Percentiles rank a stretch among this genome's conserved stretches.
Conservation (phyloP, 2,329 filamentous ascomycete genomes). For the Thelonectria blattea region DNA sequence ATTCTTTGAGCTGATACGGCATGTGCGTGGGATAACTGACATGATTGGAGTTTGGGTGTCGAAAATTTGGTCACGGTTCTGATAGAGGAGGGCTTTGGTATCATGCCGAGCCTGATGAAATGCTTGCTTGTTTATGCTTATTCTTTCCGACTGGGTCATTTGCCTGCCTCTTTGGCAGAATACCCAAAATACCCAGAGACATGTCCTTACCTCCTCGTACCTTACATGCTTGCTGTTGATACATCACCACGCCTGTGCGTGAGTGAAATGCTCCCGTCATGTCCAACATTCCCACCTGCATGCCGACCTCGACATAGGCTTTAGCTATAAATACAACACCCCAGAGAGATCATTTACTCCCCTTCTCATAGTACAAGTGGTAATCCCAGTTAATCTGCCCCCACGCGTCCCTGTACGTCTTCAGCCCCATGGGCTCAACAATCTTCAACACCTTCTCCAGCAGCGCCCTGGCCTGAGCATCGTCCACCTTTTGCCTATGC, state of each 20-base stretch:
- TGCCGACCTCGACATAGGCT: background rate
- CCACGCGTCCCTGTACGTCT: constrained; percentile 52
- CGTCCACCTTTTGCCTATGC: constrained; percentile 65
- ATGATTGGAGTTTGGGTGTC: constrained; percentile 37
- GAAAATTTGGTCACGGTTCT: constrained; percentile 28
- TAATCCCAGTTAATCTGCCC: constrained; percentile 53
- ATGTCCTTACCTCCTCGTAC: too few species aligned
- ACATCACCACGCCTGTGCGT: constrained; percentile 7
- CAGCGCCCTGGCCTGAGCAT: constrained; percentile 66
- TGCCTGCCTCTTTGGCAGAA: constrained; percentile 30
- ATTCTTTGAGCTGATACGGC: constrained; percentile 37
- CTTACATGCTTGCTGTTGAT: constrained; percentile 28
- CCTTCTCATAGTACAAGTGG: constrained; percentile 50
- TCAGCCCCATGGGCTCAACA: constrained; percentile 45
- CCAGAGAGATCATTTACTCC: constrained; percentile 9
- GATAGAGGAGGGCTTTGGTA: background rate
- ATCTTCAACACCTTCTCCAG: constrained; percentile 50
- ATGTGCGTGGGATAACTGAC: constrained; percentile 13
- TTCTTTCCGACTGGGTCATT: constrained; percentile 24
- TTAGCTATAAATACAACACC: background rate
- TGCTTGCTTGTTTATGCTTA: constrained; percentile 16
- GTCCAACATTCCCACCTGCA: background rate
- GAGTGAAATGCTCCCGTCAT: background rate
- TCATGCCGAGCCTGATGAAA: constrained; percentile 25
- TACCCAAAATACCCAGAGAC: constrained; percentile 24